Conservation (phyloP, 371 early-diverging fungal species). For the Chytridiales sp. region DNA sequence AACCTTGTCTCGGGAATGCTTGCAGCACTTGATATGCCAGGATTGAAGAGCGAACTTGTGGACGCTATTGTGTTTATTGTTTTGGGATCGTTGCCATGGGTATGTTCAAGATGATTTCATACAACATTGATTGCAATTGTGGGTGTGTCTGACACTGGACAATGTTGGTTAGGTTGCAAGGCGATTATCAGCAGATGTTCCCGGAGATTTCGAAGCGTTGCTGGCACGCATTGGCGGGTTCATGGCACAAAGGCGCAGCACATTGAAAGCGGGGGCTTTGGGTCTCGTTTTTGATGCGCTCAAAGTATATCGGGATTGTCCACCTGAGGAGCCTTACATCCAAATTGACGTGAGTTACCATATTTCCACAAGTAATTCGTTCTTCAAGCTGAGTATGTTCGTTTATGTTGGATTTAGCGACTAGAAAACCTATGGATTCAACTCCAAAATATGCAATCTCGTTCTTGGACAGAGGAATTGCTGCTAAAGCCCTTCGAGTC, state of each 20-base stretch:
- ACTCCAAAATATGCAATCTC: conserved; percentile 56
- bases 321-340: conserved; percentile 38
- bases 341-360: conserved; percentile 56
- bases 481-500: conserved; percentile 59
- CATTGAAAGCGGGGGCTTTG: conserved; percentile 18
- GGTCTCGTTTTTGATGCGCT: conserved; percentile 47
- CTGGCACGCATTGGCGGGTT: conserved; percentile 56
- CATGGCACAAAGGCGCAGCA: not conserved
- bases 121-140: not conserved
- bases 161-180: not conserved
- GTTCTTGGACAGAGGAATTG: conserved; percentile 63
- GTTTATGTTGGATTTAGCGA: conserved; percentile 39
- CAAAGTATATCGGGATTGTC: conserved; percentile 53
- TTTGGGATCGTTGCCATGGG: conserved; percentile 77
- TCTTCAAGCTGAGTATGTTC: conserved; percentile 1
- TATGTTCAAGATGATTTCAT: conserved; percentile 26
- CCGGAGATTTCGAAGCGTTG: conserved; percentile 39
- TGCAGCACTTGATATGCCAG: conserved; percentile 55
- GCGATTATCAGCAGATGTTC: conserved; percentile 1
- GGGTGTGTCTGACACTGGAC: not conserved
- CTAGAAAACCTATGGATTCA: conserved; percentile 70
- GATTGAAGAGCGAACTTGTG: conserved; percentile 58
- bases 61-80: conserved; percentile 75
- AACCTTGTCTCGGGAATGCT: conserved; percentile 62
- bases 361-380: not conserved